A percentile compares a stretch with the other conserved stretches of the same genome.
phyloP scores from a whole-genome alignment of 208 protist genomes.

The Wallacemonas sp. region DNA sequence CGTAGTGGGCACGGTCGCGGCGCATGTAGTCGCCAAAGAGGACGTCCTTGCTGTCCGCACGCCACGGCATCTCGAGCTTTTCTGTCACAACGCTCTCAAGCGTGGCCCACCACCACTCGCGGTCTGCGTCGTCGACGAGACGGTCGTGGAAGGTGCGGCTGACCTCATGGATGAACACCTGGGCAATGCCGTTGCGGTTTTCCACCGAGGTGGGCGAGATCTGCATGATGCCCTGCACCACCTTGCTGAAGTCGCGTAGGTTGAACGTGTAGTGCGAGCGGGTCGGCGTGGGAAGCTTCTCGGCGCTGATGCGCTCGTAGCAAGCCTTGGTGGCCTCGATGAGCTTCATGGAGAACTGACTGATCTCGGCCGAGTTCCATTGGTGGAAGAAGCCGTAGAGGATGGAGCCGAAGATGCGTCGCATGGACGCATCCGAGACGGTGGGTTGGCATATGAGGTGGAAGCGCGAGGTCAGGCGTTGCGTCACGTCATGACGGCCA shows the following conservation, averaged over 20 bases:
- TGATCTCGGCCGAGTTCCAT: conserved; percentile 57
- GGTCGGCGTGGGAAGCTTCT: conserved; percentile 96
- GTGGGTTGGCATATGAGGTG: conserved; percentile 93
- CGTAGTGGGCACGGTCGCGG: conserved; percentile 86
- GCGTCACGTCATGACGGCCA: conserved; percentile 93
- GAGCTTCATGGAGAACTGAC: conserved; percentile 61
- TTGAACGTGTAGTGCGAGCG: conserved; percentile 99
- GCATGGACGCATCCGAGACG: conserved; percentile 84
- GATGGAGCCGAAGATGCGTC: conserved; percentile 96
- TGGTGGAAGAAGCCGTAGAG: conserved; percentile 87
- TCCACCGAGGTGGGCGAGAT: conserved; percentile 62
- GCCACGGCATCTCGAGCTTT: conserved; percentile 70
- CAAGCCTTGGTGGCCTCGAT: conserved; percentile 93
- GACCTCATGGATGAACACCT: conserved; percentile 96
- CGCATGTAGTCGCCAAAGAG: conserved; percentile 93
- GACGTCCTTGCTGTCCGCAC: conserved; percentile 49
- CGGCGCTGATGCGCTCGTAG: conserved; percentile 93
- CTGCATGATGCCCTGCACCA: conserved; percentile 97
- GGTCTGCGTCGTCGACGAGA: conserved; percentile 91
- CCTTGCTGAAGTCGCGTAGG: conserved; percentile 96
- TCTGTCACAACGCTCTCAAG: conserved; percentile 52
- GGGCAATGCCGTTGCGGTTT: conserved; percentile 50
- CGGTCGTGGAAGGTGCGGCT: conserved; percentile 97
- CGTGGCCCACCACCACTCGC: conserved; percentile 91
- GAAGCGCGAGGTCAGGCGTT: conserved; percentile 93